These are phyloP conservation scores for Neonectria punicea DNA, from an alignment of 2,329 filamentous ascomycete genomes.

Conservation along the genomic window DNA sequence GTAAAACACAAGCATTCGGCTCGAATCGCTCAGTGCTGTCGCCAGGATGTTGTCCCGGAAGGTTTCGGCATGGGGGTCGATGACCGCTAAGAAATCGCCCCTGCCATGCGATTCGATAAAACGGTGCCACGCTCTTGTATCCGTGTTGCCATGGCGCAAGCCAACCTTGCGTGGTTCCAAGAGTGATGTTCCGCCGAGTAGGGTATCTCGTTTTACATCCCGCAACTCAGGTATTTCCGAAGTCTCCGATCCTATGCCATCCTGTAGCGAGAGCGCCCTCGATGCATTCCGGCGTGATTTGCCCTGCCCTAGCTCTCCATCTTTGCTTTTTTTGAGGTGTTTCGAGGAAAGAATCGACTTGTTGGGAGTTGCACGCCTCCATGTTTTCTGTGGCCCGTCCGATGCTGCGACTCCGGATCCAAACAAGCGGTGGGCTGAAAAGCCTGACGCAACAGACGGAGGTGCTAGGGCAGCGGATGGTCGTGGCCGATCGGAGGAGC, in stretches of 20 bases:
- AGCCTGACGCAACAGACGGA: conserved; percentile 16
- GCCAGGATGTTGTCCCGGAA: conserved; percentile 46
- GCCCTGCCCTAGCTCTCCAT: conserved; percentile 32
- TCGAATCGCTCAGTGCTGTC: conserved; percentile 42
- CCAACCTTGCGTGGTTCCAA: conserved; percentile 36
- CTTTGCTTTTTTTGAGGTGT: conserved; percentile 30
- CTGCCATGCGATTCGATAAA: conserved; percentile 38
- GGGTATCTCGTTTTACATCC: conserved; percentile 5
- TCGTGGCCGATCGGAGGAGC: conserved; percentile 17
- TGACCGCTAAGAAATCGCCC: conserved; percentile 35
- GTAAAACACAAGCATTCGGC: conserved; percentile 42
- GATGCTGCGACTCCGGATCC: conserved; percentile 17
- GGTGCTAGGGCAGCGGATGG: conserved; percentile 29
- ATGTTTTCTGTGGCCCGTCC: conserved; percentile 12
- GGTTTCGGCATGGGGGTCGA: conserved; percentile 33
- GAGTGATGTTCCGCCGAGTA: conserved; percentile 24
- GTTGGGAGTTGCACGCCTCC: conserved; percentile 13
- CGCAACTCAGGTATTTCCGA: conserved; percentile 1
- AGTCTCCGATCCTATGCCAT: neutral
- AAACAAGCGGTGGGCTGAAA: conserved; percentile 12
- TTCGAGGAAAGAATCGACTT: conserved; percentile 7
- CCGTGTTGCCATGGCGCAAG: conserved; percentile 33
- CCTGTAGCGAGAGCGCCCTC: neutral
- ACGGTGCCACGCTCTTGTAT: conserved; percentile 43
- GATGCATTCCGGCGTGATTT: neutral